Percentiles rank a stretch among this genome's conserved stretches.
Conservation (phyloP, 1,139 yeast species). For the Tardiomyces depauwii region DNA sequence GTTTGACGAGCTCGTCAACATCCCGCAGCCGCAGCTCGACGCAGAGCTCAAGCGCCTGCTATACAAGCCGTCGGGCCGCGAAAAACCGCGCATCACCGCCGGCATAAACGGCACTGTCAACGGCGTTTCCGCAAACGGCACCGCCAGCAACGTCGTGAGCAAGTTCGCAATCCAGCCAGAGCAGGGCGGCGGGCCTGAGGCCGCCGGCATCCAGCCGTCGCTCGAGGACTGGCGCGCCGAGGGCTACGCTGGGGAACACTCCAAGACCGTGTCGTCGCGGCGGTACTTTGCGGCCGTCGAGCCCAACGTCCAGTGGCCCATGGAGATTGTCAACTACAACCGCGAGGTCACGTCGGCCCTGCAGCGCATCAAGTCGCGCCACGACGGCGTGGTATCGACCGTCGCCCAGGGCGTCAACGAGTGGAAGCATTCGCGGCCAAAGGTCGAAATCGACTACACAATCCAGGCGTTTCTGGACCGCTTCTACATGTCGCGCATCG, state of each 20-base stretch:
- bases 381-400: slow-evolving; percentile 89
- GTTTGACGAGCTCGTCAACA: slow-evolving; percentile 63
- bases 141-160: slow-evolving; percentile 5
- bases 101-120: background rate
- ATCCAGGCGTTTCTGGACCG: slow-evolving; percentile 69
- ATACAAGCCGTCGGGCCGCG: slow-evolving; percentile 13
- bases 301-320: slow-evolving; percentile 48
- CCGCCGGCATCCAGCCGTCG: slow-evolving; percentile 8
- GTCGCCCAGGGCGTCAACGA: slow-evolving; percentile 89
- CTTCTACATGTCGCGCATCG: slow-evolving; percentile 76
- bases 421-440: slow-evolving; percentile 45
- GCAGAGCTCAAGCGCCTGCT: slow-evolving; percentile 19
- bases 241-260: background rate
- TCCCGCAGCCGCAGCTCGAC: slow-evolving; percentile 24
- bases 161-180: background rate
- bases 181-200: background rate
- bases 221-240: slow-evolving; percentile 3
- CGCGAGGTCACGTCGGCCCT: slow-evolving; percentile 54
- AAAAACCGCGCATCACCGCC: slow-evolving; percentile 4
- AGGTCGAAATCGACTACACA: slow-evolving; percentile 32
- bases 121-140: slow-evolving; percentile 6
- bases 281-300: slow-evolving; percentile 55
- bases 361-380: slow-evolving; percentile 65
- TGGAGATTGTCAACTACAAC: slow-evolving; percentile 65
- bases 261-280: slow-evolving; percentile 18